Base-by-base conservation (phyloP, 257 asterid genomes). In the Schizonepeta tenuifolia region DNA sequence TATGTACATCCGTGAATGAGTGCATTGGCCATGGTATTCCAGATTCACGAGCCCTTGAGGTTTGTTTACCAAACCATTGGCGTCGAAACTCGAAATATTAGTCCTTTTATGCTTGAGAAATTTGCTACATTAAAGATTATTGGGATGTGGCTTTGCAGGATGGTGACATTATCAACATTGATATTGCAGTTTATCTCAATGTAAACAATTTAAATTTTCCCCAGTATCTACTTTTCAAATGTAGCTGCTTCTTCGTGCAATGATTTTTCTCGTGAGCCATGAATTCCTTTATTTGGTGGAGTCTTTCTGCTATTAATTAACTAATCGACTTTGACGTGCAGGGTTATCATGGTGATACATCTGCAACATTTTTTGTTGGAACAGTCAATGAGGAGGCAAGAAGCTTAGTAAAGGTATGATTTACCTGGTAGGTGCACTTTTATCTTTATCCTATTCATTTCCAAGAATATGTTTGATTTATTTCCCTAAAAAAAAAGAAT, bases 21-120 rank as follows among this genome's bases (percentile, higher is more conserved):
- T 94, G 99, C 85, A 91, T 91, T 86, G 89, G 98, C 86, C 99
- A 94, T 71, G 99, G 99, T 77, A 94, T 94, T 71, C 99, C 99
- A 21, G 99, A 94, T 86, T 94, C 99, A 70, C 95, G 96, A 67
- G 84, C 80, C 53, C 97, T 94, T 49, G 89, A 89, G 99, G 99
- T 91, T 81, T 82, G 80, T 46, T 53, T 65, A 35, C 65, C 66
- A 36, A 71, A 77, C 24, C 78, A 58, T 63, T 58, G 14, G 12
- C 15, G 63, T 69, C 14, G 5, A 60, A 61, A 5, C 35, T 69
- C 14, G 5, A 60, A 61, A 5, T 43, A 40, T 20, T 44, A 17
- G n/a, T 40, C 20, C 54, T 44, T 28, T 38, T 50, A 40, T 66
- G 66, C 44, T 61, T 46, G 36, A 24, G 40, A 44, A 68, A 46